These are phyloP conservation scores for Tolypocladium nubicola DNA, from an alignment of 2,329 filamentous ascomycete species.

Conservation along the genomic window DNA sequence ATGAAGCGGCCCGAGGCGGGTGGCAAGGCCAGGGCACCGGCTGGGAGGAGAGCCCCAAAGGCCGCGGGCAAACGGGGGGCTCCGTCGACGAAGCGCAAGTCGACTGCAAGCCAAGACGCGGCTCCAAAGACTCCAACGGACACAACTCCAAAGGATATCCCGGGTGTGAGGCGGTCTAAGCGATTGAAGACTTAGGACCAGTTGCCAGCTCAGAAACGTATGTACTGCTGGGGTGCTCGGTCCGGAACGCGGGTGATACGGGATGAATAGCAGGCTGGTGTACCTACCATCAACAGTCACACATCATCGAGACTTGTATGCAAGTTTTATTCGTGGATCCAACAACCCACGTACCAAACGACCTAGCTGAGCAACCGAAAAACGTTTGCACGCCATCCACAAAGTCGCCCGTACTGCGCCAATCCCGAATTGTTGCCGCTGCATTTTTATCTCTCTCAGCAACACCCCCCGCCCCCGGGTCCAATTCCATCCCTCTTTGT, in stretches of 20 bases:
- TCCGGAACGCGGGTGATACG: background rate
- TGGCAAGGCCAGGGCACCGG: background rate
- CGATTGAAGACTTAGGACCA: constrained; percentile 1
- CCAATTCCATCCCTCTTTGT: background rate
- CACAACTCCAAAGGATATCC: background rate
- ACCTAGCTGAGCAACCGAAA: background rate
- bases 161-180: constrained; percentile 6
- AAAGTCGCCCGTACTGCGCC: background rate
- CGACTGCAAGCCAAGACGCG: constrained; percentile 7
- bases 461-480: background rate
- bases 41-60: background rate
- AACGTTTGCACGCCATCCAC: background rate
- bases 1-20: constrained; percentile 30
- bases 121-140: background rate
- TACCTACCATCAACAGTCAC: background rate
- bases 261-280: background rate
- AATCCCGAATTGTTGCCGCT: background rate
- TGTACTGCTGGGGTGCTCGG: background rate
- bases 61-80: background rate
- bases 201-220: background rate
- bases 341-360: background rate
- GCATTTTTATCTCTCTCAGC: background rate
- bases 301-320: background rate
- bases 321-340: background rate
- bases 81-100: constrained; percentile 11